phyloP scores from a whole-genome alignment of 441 rosid species.

The Gossypium gossypioides region DNA sequence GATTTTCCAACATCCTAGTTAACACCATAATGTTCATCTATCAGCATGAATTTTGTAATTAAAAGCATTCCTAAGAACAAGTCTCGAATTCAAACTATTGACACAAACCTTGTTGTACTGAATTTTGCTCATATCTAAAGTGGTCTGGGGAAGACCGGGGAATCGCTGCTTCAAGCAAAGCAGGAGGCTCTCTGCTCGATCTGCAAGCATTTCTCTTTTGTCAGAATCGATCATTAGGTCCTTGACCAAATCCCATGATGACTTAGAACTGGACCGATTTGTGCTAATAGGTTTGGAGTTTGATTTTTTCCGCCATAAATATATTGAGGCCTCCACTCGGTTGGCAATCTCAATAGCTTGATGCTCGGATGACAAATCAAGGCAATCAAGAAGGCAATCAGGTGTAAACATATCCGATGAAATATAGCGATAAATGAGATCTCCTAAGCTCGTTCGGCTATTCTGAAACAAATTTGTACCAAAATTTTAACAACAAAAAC shows the following conservation, averaged over 20 bases:
- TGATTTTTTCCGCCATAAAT: slow-evolving; percentile 58
- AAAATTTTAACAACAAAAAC: slow-evolving; percentile 1
- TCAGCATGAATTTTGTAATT: background rate
- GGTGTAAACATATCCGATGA: slow-evolving; percentile 80
- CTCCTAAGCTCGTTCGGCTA: slow-evolving; percentile 83
- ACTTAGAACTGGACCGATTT: slow-evolving; percentile 40
- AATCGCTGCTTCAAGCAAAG: slow-evolving; percentile 81
- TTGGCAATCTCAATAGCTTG: slow-evolving; percentile 92
- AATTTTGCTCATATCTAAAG: slow-evolving; percentile 96
- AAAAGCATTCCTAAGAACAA: background rate
- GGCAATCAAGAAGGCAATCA: slow-evolving; percentile 81
- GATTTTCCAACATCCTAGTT: slow-evolving; percentile 92
- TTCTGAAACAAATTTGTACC: slow-evolving; percentile 44
- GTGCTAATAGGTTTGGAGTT: slow-evolving; percentile 44
- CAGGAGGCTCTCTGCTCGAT: slow-evolving; percentile 77
- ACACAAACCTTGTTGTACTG: slow-evolving; percentile 73
- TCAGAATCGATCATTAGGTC: slow-evolving; percentile 85
- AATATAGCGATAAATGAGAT: slow-evolving; percentile 68
- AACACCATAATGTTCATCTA: background rate
- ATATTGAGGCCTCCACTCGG: slow-evolving; percentile 73
- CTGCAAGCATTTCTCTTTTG: slow-evolving; percentile 73
- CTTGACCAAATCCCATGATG: slow-evolving; percentile 88
- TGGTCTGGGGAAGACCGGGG: slow-evolving; percentile 90
- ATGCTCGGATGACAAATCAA: slow-evolving; percentile 86
- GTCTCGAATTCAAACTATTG: background rate